phyloP scores from a whole-genome alignment of 1,284 basidiomycete genomes.

The Porodaedalea pini region DNA sequence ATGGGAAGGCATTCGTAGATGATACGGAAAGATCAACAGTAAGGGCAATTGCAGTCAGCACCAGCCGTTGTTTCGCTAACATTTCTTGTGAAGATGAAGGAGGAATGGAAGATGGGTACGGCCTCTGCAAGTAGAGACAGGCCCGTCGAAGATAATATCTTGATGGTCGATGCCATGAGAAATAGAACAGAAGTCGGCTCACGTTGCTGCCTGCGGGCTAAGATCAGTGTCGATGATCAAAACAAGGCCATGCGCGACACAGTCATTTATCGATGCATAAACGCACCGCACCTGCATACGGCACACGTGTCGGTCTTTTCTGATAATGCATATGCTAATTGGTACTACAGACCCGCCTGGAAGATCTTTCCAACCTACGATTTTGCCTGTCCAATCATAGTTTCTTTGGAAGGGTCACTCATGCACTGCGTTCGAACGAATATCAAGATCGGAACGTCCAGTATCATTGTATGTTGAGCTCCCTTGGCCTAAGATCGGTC shows the following conservation, averaged over 20 bases:
- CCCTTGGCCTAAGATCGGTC: conserved; percentile 77
- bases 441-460: conserved; percentile 97
- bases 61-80: neutral
- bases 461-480: conserved; percentile 94
- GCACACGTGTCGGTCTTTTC: too few relatives aligned
- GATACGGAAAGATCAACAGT: conserved; percentile 87
- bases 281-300: too few relatives aligned
- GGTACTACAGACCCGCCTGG: too few relatives aligned
- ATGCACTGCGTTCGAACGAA: conserved; percentile 96
- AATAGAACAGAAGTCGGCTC: conserved; percentile 77
- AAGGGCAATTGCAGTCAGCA: conserved; percentile 25
- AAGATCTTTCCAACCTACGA: too few relatives aligned
- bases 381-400: too few relatives aligned
- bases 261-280: conserved; percentile 97
- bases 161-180: conserved; percentile 88
- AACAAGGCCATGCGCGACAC: conserved; percentile 98
- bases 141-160: conserved; percentile 81
- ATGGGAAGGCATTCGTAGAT: conserved; percentile 91
- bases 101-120: conserved; percentile 86
- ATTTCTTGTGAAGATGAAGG: conserved; percentile 66
- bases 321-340: too few relatives aligned
- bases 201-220: conserved; percentile 93
- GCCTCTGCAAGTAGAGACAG: conserved; percentile 84
- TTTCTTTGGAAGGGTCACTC: conserved; percentile 97
- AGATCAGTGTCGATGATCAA: conserved; percentile 89